Base-by-base conservation (phyloP, 2,329 filamentous ascomycete genomes). In the Chaetomium sp. region DNA sequence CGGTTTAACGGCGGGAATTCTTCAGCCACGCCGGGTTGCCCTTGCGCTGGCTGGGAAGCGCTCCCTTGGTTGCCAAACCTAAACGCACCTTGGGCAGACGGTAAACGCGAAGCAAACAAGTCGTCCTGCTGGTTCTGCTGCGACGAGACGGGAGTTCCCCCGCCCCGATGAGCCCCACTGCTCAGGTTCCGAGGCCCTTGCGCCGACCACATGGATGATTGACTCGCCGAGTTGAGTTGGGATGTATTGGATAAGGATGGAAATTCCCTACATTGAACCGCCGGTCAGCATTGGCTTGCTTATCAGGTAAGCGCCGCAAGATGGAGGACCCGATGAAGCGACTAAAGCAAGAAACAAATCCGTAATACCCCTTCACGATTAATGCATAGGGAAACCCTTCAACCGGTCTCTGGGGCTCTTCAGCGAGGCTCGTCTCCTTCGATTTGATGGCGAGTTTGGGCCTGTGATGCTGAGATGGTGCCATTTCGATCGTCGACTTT, bases 1-100 rank as follows among this genome's bases (percentile, higher is more conserved):
- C 85, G 78, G 69, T 84, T 87, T 62, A 89, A 74, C 21, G 87
- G 86, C 6, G 86, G 86, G 62, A 89, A 89, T 21, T 88, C 87
- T 57, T 89, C 87, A 51, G 81, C 80, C 62, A 77, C 81, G 60
- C 74, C 81, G 3, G 80, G 74, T 60, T 82, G 83, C 55, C 77
- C 74, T 69, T 85, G 83, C 6, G 81, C 74, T 57, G 83, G 73
- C 67, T 80, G 79, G 19, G 76, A 71, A 27, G 74, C 73, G 59
- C 64, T 79, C 50, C 73, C 77, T 69, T 84, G 83, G 69, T 75
- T 82, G 51, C 83, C 82, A 67, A 85, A 87, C 23, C 83, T 80
- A 70, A 86, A 86, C 12, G 81, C 79, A 31, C 78, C 79, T 70
- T 85, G 82, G 55, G 68, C 74, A 1, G 78, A 75, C 12, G 72